phyloP scores from a whole-genome alignment of 2,329 filamentous ascomycete genomes.

The Fusarium pseudonygamai region DNA sequence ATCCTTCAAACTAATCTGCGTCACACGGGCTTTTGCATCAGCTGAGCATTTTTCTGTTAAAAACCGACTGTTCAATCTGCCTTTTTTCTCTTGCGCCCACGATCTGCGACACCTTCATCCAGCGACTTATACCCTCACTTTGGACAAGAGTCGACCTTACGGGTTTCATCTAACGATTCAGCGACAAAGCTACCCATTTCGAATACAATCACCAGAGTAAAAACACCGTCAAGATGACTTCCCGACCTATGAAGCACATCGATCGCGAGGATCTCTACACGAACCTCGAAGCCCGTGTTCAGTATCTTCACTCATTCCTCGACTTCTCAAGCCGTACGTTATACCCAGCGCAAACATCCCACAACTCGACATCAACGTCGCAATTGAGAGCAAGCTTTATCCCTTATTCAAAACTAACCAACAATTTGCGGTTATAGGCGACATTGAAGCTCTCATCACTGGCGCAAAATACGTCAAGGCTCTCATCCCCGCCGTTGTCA shows the following conservation, averaged over 20 bases:
- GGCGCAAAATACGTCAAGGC: slow-evolving; percentile 82
- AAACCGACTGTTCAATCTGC: neutral
- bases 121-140: neutral
- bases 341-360: neutral
- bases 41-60: neutral
- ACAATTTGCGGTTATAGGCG: slow-evolving; percentile 57
- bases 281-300: slow-evolving; percentile 73
- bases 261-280: slow-evolving; percentile 77
- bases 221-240: slow-evolving; percentile 41
- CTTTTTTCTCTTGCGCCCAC: neutral
- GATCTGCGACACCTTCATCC: neutral
- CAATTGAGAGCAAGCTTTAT: neutral
- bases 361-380: neutral
- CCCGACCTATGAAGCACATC: slow-evolving; percentile 64
- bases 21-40: neutral
- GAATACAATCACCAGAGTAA: neutral
- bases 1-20: slow-evolving; percentile 2
- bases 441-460: slow-evolving; percentile 74
- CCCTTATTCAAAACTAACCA: neutral
- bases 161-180: neutral
- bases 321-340: slow-evolving; percentile 75
- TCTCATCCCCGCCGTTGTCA: slow-evolving; percentile 84
- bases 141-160: neutral
- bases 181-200: too few species aligned
- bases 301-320: slow-evolving; percentile 79